phyloP scores from a whole-genome alignment of 805 yeast genomes.

The Candida sanyiensis region DNA sequence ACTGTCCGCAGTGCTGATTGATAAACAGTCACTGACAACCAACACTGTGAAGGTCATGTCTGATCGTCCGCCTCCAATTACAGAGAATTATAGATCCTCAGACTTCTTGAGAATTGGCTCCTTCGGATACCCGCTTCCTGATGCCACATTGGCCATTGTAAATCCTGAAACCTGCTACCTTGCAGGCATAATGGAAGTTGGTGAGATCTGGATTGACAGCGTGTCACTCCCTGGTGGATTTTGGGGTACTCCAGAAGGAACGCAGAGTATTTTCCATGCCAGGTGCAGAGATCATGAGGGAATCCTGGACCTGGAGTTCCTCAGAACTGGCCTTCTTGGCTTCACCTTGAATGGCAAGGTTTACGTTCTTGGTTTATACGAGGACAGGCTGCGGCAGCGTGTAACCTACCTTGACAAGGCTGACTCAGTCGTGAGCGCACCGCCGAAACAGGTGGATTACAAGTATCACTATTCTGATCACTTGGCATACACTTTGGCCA shows the following conservation, averaged over 20 bases:
- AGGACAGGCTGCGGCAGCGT: slow-evolving; percentile 81
- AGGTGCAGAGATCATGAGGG: slow-evolving; percentile 71
- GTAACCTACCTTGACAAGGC: slow-evolving; percentile 57
- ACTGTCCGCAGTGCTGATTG: slow-evolving; percentile 62
- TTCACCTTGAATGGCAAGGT: slow-evolving; percentile 83
- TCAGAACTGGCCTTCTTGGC: slow-evolving; percentile 88
- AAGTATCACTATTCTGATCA: slow-evolving; percentile 84
- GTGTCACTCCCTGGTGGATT: slow-evolving; percentile 88
- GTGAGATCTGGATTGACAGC: slow-evolving; percentile 97
- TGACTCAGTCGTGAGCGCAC: slow-evolving; percentile 1
- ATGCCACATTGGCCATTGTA: slow-evolving; percentile 87
- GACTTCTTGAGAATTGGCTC: slow-evolving; percentile 72
- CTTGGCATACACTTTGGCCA: slow-evolving; percentile 74
- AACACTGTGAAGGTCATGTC: slow-evolving; percentile 66
- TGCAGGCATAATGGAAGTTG: slow-evolving; percentile 73
- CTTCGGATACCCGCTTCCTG: slow-evolving; percentile 92
- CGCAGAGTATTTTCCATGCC: slow-evolving; percentile 75
- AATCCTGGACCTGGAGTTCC: slow-evolving; percentile 64
- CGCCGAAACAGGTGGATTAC: slow-evolving; percentile 21
- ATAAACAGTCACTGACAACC: slow-evolving; percentile 64
- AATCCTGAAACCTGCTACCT: slow-evolving; percentile 84
- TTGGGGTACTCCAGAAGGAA: slow-evolving; percentile 65
- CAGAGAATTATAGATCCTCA: slow-evolving; percentile 38
- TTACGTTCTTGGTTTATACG: slow-evolving; percentile 83
- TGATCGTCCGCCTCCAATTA: slow-evolving; percentile 44